A percentile compares a stretch with the other conserved stretches of the same genome.
Conservation (phyloP, 306 rosid genomes). For the Quercus agrifolia region DNA sequence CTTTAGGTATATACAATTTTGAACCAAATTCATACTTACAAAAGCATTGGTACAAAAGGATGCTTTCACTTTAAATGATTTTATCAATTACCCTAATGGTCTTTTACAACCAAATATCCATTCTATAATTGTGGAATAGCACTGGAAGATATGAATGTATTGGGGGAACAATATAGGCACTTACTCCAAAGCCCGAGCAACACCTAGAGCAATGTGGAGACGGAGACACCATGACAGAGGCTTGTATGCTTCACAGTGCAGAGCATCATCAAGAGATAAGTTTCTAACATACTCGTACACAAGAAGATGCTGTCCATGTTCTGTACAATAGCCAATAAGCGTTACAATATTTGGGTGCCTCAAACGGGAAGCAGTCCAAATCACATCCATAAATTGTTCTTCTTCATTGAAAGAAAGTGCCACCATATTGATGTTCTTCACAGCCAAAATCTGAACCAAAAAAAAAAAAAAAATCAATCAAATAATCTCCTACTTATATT, state of each 20-base stretch:
- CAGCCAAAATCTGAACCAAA: constrained; percentile 56
- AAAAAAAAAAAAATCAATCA: not conserved
- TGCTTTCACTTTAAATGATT: not conserved
- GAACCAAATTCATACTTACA: not conserved
- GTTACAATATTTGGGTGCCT: constrained; percentile 80
- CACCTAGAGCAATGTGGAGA: constrained; percentile 67
- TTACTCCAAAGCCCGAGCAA: constrained; percentile 91
- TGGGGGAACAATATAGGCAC: constrained; percentile 23
- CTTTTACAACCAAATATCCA: not conserved
- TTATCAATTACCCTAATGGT: not conserved
- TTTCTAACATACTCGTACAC: constrained; percentile 65
- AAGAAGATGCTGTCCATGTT: constrained; percentile 84
- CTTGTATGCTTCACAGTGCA: constrained; percentile 56
- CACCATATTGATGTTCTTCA: constrained; percentile 68
- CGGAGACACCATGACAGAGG: constrained; percentile 80
- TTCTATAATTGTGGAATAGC: not conserved
- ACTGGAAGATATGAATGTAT: constrained; percentile 9
- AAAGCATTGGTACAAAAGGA: not conserved
- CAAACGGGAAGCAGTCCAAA: constrained; percentile 69
- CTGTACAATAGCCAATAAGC: constrained; percentile 75
- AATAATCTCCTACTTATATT: constrained; percentile 10
- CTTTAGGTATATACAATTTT: not conserved
- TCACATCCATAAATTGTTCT: constrained; percentile 75
- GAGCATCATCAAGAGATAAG: constrained; percentile 62
- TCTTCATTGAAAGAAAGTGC: constrained; percentile 66